A percentile compares a stretch with the other conserved stretches of the same genome.
Evolutionary conservation across 78 protist species (phyloP).

Genomic region (slime mould (Dictyostelium discoideum)): DNA sequence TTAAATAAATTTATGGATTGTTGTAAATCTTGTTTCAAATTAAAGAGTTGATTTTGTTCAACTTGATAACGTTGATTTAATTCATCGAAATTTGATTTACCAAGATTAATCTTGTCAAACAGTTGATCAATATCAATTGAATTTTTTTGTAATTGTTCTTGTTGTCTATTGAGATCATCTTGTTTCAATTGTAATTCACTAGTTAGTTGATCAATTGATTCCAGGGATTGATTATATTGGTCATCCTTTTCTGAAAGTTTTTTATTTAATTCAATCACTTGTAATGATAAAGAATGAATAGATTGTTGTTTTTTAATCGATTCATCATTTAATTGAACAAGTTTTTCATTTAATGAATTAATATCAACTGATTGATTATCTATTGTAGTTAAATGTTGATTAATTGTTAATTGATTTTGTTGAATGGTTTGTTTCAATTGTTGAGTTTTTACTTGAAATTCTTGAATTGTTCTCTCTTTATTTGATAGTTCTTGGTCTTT

Average conservation of each 20-base stretch:
- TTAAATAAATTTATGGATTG: not conserved
- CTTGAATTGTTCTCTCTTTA: not conserved
- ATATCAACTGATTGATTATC: not conserved
- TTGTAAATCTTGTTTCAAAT: not conserved
- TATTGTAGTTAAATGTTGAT: not conserved
- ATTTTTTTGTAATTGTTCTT: not conserved
- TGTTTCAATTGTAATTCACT: not conserved
- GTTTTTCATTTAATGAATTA: not conserved
- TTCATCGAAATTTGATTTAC: not conserved
- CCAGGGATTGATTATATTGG: not conserved
- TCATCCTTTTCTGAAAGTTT: not conserved
- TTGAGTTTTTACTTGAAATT: not conserved
- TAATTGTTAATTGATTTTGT: not conserved
- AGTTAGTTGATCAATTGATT: not conserved
- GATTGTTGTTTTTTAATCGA: not conserved
- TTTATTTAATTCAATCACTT: not conserved
- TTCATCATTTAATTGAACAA: not conserved
- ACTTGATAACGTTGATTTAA: not conserved
- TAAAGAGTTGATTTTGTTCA: not conserved
- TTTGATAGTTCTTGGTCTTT: not conserved
- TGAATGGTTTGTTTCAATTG: not conserved
- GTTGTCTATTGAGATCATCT: not conserved
- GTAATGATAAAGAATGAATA: not conserved
- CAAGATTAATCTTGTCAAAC: not conserved
- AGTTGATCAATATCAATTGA: not conserved